Percentiles rank a stretch among this genome's conserved stretches.
Evolutionary conservation across 805 yeast species (phyloP).

Genomic region (Nakazawaea ishiwadae): DNA sequence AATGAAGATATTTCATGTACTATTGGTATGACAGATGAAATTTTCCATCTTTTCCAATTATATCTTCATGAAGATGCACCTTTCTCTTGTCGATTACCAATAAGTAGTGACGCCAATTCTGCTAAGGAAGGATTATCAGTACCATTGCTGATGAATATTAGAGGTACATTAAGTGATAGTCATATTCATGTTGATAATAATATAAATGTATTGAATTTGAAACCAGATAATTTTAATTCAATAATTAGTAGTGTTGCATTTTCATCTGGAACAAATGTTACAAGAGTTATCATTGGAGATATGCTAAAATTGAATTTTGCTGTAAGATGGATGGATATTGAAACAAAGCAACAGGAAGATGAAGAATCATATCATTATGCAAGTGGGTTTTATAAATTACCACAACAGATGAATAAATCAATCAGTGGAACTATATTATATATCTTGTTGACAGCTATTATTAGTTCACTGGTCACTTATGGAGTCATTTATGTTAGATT

Average conservation of each 20-base stretch:
- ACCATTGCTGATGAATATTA: conserved; percentile 58
- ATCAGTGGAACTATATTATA: conserved; percentile 10
- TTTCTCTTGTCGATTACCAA: conserved; percentile 60
- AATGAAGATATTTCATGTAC: conserved; percentile 57
- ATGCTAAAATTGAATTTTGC: conserved; percentile 51
- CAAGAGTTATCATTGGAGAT: conserved; percentile 65
- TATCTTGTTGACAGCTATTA: conserved; percentile 8
- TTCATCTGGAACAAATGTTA: conserved; percentile 56
- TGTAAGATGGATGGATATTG: conserved; percentile 44
- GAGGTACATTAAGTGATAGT: conserved; percentile 63
- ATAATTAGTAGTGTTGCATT: conserved; percentile 54
- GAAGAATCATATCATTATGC: conserved; percentile 6
- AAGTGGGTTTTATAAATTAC: conserved; percentile 12
- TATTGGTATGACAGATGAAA: conserved; percentile 54
- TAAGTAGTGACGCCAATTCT: conserved; percentile 33
- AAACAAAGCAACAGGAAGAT: background rate
- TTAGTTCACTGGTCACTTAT: conserved; percentile 9
- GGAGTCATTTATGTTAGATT: conserved; percentile 15
- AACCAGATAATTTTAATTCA: conserved; percentile 31
- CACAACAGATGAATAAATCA: conserved; percentile 8
- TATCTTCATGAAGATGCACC: conserved; percentile 78
- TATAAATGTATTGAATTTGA: conserved; percentile 46
- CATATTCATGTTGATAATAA: conserved; percentile 64
- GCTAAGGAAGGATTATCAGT: conserved; percentile 38
- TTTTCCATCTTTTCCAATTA: conserved; percentile 68